Base-by-base conservation (phyloP, 106 monocot species). In the Dendrobium huoshanense region DNA sequence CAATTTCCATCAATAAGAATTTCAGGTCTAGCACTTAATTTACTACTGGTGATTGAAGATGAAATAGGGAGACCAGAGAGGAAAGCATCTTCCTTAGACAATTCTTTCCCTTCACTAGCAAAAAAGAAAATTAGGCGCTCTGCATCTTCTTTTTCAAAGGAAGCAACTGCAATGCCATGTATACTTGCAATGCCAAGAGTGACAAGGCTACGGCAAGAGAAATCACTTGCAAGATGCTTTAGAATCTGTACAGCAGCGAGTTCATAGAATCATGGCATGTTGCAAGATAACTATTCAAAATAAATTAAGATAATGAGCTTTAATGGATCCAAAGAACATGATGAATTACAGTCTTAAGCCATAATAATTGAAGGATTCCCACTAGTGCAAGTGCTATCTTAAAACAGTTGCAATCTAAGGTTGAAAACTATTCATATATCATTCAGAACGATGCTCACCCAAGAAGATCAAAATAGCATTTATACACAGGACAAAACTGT, bases 131-230 rank as follows among this genome's bases (percentile, higher is more conserved):
- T 86, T 75, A 92, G 80, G 17, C 89, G 81, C 9, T 89, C 80
- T 80, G 89, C 89, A 82, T 92, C 92, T 84, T 92, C 92, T 74
- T 88, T 85, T 51, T 89, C 92, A 80, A 92, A 92, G 45, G 92
- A 82, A 78, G 89, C 89, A 83, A 92, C 89, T n/a, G 92, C 79
- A 76, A 43, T 83, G 11, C 92, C 92, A 49, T 89, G 89, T 82
- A 86, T 82, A 75, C 92, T 77, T 73, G 89, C 92, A 75, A 92
- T 79, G 49, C 92, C 92, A 65, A 92, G 89, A 4, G 86, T 67
- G 73, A 86, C 84, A 59, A 92, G 80, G 82, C 88, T 92, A 56
- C 88, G 85, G 49, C 88, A 90, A 61, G 84, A 89, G 31, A 86
- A 1, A 61, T 86, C 84, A 17, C 84, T 85, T 37, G 92, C 88